Base-by-base conservation (phyloP, 2,329 filamentous ascomycete species). In the Trichoderma asperellum region DNA sequence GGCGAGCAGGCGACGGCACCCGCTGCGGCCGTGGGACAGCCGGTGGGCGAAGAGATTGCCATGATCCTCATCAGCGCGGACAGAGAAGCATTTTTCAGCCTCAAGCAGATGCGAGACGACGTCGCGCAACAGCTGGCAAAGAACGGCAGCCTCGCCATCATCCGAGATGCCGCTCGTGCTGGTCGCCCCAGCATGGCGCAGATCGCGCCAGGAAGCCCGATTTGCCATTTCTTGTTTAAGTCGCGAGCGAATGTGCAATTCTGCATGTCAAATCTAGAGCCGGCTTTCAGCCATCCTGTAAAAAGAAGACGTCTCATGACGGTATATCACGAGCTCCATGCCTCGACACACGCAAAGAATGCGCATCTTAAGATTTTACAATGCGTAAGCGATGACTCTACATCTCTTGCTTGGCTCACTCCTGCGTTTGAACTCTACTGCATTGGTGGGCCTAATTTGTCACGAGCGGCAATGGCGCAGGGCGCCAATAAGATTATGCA, bases 151-250 rank as follows among this genome's bases (percentile, higher is more conserved):
- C 87, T 98, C 74, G 83, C 89, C 35, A 84, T 92, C 67, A 95
- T 99, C 77, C 88, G 88, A 72, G 81, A 85, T 2, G 92, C 94
- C 16, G 88, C 92, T 37, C 85, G 85, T 11, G 83, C 86, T 40
- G 93, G 94, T 12, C 91, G 95, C 11, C 90, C 92, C 1, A 84
- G 82, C 32, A 87, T 91, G 69, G 87, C 88, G 18, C 91, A 96
- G 70, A 90, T 99, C 70, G 87, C 94, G 1, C 92, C 94, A 0
- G 92, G 91, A 29, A 92, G 91, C 18, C 89, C 91, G 37, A 83
- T 98, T 64, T 90, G 91, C 73, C 96, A 99, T 82, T 99, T 98
- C 77, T 82, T 99, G 21, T 99, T 97, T 85, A 99, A 98, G 80
- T 97, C 93, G 18, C 88, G 93, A 70, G 90, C 91, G 24, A 97